These are phyloP conservation scores for Xylariaceae sp. DNA, from an alignment of 2,329 filamentous ascomycete species.

Conservation along the genomic window DNA sequence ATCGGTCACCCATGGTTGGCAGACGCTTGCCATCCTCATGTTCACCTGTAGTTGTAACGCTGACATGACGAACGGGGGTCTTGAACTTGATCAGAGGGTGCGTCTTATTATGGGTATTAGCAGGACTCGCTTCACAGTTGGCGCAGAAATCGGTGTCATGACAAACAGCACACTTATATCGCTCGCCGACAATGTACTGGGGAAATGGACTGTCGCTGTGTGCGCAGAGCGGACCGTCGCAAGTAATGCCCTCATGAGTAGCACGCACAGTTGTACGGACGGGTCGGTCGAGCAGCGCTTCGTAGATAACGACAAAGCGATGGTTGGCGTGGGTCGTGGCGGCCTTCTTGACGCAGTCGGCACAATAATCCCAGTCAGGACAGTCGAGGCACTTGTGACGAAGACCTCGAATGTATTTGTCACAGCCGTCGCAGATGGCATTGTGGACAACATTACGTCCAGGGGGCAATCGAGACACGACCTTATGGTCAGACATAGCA, in stretches of 20 bases:
- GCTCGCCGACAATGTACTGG: slow-evolving; percentile 73
- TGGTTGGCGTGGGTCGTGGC: slow-evolving; percentile 70
- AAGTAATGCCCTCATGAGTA: slow-evolving; percentile 81
- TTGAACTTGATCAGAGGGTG: slow-evolving; percentile 97
- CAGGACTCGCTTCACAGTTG: slow-evolving; percentile 82
- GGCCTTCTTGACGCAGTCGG: slow-evolving; percentile 64
- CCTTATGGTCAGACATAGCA: slow-evolving; percentile 54
- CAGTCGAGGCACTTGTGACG: slow-evolving; percentile 96
- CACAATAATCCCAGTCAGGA: slow-evolving; percentile 96
- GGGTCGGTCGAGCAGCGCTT: slow-evolving; percentile 49
- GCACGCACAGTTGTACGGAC: slow-evolving; percentile 39
- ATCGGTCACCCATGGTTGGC: slow-evolving; percentile 66
- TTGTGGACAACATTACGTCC: slow-evolving; percentile 79
- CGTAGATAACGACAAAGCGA: slow-evolving; percentile 84
- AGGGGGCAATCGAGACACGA: slow-evolving; percentile 64
- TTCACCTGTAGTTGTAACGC: slow-evolving; percentile 78
- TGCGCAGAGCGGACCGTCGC: slow-evolving; percentile 85
- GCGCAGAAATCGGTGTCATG: slow-evolving; percentile 93
- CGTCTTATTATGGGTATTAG: slow-evolving; percentile 85
- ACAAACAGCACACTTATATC: slow-evolving; percentile 97
- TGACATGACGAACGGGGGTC: slow-evolving; percentile 82
- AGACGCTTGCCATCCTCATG: slow-evolving; percentile 61
- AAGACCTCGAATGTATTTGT: slow-evolving; percentile 78
- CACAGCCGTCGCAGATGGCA: slow-evolving; percentile 91
- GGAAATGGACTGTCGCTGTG: slow-evolving; percentile 46